Conservation (phyloP, 2,329 filamentous ascomycete species). For the Alternaria metachromatica region DNA sequence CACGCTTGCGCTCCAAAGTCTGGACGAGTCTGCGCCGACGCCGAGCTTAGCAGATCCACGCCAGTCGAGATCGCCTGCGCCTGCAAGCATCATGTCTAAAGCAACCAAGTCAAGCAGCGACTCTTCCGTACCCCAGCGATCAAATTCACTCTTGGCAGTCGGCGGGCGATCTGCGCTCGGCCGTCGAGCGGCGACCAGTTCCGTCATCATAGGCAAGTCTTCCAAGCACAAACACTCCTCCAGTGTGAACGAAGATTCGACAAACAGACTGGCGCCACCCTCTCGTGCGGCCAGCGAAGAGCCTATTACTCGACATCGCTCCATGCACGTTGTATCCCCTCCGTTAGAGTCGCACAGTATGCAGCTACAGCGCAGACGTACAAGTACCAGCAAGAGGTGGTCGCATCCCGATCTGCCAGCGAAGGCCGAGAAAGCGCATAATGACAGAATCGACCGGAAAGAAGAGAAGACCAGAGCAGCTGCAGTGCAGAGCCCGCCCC, state of each 20-base stretch:
- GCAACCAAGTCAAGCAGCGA: slow-evolving; percentile 24
- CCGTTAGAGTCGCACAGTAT: slow-evolving; percentile 33
- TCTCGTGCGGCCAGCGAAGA: slow-evolving; percentile 42
- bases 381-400: slow-evolving; percentile 48
- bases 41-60: slow-evolving; percentile 15
- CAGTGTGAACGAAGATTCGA: slow-evolving; percentile 30
- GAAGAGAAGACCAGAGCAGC: slow-evolving; percentile 24
- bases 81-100: slow-evolving; percentile 28
- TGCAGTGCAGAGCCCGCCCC: slow-evolving; percentile 45
- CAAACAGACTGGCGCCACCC: slow-evolving; percentile 22
- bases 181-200: slow-evolving; percentile 30
- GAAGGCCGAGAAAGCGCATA: slow-evolving; percentile 47
- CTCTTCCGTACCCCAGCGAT: slow-evolving; percentile 26
- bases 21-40: slow-evolving; percentile 32
- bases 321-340: slow-evolving; percentile 29
- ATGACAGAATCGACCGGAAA: slow-evolving; percentile 35
- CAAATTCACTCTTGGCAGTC: slow-evolving; percentile 35
- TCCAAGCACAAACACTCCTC: slow-evolving; percentile 35
- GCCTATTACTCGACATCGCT: slow-evolving; percentile 34
- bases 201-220: slow-evolving; percentile 29
- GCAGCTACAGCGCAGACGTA: slow-evolving; percentile 40
- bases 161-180: slow-evolving; percentile 41
- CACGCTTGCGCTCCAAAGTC: slow-evolving; percentile 44
- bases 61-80: slow-evolving; percentile 18
- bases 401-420: slow-evolving; percentile 51